phyloP scores from a whole-genome alignment of 2,329 filamentous ascomycete genomes.

The Aureobasidium sp. region DNA sequence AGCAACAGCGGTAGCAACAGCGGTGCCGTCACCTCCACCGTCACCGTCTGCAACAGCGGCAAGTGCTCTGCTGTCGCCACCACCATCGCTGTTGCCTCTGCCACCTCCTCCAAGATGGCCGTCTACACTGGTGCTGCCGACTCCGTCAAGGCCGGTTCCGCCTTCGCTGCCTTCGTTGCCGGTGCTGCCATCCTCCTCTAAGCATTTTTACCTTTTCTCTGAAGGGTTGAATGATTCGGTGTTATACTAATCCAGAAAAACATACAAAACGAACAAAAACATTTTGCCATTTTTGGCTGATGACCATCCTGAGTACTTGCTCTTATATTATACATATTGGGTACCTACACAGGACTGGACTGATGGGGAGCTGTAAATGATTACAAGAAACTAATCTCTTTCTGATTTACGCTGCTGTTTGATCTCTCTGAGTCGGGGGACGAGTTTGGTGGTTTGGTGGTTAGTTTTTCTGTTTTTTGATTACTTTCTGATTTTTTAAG shows the following conservation, averaged over 20 bases:
- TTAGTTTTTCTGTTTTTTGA: conserved; percentile 1
- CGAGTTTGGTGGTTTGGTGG: conserved; percentile 6
- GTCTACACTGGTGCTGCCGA: conserved; percentile 17
- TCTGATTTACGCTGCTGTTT: conserved; percentile 16
- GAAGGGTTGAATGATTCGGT: background rate
- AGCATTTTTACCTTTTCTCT: background rate
- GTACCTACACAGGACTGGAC: conserved; percentile 2
- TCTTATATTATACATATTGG: background rate
- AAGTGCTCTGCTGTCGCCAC: background rate
- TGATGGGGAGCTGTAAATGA: conserved; percentile 14
- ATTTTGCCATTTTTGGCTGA: conserved; percentile 2
- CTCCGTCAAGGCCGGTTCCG: conserved; percentile 9
- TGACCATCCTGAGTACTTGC: conserved; percentile 4
- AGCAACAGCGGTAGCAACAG: background rate
- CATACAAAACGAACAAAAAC: conserved; percentile 10
- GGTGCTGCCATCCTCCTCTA: conserved; percentile 14
- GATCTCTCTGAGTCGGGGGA: background rate
- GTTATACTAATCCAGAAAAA: conserved; percentile 2
- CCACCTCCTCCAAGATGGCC: background rate
- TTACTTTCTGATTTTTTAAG: background rate
- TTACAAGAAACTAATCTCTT: conserved; percentile 7
- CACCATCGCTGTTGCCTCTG: background rate
- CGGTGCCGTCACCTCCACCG: background rate
- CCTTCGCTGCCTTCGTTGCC: conserved; percentile 13
- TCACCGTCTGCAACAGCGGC: conserved; percentile 13